phyloP scores from a whole-genome alignment of 345 rosid genomes.

The thale cress (Arabidopsis thaliana) region TAIR10.1 NC_003074.8:19990001-19990500 shows the following conservation, averaged over 20 bases:
- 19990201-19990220: constrained; percentile 12
- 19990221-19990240: background rate
- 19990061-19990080: constrained; percentile 12
- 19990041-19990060: background rate
- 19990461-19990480: constrained; percentile 98
- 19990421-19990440: too few species aligned
- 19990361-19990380: background rate
- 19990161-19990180: background rate
- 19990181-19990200: constrained; percentile 1
- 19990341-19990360: background rate
- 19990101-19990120: too few species aligned
- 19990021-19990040: background rate
- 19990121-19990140: background rate
- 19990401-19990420: background rate
- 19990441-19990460: constrained; percentile 33
- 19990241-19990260: background rate
- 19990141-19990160: too few species aligned
- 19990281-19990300: background rate
- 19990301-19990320: background rate
- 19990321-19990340: background rate
- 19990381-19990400: background rate
- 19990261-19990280: background rate
- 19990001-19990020: background rate
- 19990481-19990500: constrained; percentile 81
- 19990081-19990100: background rate